Percentiles rank a stretch among this genome's conserved stretches.
Conservation (phyloP, 1,284 basidiomycete genomes). For the Cerioporus squamosus region DNA sequence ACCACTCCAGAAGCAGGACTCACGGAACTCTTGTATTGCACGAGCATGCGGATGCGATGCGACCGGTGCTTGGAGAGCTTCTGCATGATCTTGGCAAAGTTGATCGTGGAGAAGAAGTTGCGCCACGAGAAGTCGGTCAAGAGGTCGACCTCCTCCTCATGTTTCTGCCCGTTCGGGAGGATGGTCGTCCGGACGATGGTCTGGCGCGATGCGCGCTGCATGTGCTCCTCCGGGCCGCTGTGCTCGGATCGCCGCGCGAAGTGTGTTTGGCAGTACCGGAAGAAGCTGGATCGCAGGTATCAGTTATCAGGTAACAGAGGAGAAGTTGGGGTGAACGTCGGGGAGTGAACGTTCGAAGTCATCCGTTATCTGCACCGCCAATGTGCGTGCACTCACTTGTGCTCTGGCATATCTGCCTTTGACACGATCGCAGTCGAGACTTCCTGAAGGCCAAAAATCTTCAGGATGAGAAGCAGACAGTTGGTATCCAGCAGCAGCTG, state of each 20-base stretch:
- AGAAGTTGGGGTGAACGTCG: slow-evolving; percentile 61
- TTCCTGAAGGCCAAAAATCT: slow-evolving; percentile 98
- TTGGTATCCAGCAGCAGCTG: slow-evolving; percentile 96
- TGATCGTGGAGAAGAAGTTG: slow-evolving; percentile 98
- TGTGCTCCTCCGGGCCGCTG: slow-evolving; percentile 52
- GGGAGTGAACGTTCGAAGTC: neutral
- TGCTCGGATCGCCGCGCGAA: slow-evolving; percentile 67
- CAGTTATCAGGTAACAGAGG: neutral
- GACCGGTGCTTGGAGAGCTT: slow-evolving; percentile 95
- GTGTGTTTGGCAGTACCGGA: slow-evolving; percentile 88
- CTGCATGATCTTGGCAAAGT: slow-evolving; percentile 98
- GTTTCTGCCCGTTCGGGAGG: slow-evolving; percentile 71
- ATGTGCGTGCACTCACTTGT: slow-evolving; percentile 62
- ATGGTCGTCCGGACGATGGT: slow-evolving; percentile 55
- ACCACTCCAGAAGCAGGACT: no score
- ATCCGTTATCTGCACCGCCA: neutral
- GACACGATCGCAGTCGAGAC: slow-evolving; percentile 83
- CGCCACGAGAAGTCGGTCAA: slow-evolving; percentile 96
- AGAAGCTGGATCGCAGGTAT: slow-evolving; percentile 67
- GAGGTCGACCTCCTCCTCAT: slow-evolving; percentile 88
- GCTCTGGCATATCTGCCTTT: slow-evolving; percentile 87
- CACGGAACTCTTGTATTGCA: slow-evolving; percentile 98
- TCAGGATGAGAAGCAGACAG: slow-evolving; percentile 91
- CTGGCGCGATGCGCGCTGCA: slow-evolving; percentile 60
- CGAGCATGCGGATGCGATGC: slow-evolving; percentile 94